Percentiles rank a stretch among this genome's conserved stretches.
Conservation (phyloP, 2,329 filamentous ascomycete species). For the Microcyclospora tardicrescens region DNA sequence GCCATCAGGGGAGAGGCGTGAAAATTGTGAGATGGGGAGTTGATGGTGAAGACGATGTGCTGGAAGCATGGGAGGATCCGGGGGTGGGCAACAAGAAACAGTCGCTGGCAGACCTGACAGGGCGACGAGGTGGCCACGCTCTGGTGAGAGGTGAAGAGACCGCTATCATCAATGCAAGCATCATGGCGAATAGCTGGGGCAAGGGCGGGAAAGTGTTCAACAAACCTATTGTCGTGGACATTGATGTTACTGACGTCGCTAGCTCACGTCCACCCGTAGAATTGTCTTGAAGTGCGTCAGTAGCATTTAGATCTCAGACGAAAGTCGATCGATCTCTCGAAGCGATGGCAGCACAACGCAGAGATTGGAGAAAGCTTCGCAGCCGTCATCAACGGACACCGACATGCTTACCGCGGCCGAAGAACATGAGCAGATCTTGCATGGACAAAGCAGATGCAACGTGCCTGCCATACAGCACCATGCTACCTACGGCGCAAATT, state of each 20-base stretch:
- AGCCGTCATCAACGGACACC: too few relatives aligned
- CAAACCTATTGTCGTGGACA: slow-evolving; percentile 72
- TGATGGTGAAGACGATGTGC: slow-evolving; percentile 33
- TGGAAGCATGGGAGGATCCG: slow-evolving; percentile 46
- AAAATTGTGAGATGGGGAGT: slow-evolving; percentile 47
- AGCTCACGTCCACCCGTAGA: too few relatives aligned
- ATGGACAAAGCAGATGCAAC: too few relatives aligned
- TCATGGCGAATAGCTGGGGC: slow-evolving; percentile 51
- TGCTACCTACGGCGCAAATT: too few relatives aligned
- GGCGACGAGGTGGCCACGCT: slow-evolving; percentile 21
- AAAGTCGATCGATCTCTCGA: too few relatives aligned
- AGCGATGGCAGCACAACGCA: too few relatives aligned
- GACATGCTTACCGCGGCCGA: too few relatives aligned
- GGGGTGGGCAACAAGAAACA: slow-evolving; percentile 45
- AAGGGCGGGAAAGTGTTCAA: slow-evolving; percentile 48
- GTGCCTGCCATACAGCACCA: too few relatives aligned
- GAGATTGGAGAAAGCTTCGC: too few relatives aligned
- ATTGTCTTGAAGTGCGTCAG: too few relatives aligned
- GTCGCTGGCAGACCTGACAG: slow-evolving; percentile 50
- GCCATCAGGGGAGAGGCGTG: slow-evolving; percentile 55
- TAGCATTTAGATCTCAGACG: too few relatives aligned
- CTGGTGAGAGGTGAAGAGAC: slow-evolving; percentile 45
- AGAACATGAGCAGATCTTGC: too few relatives aligned
- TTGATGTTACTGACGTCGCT: slow-evolving; percentile 49
- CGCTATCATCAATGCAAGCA: slow-evolving; percentile 67